A percentile compares a stretch with the other conserved stretches of the same genome.
Conservation (phyloP, 2,329 filamentous ascomycete species). For the Botrytis tulipae region DNA sequence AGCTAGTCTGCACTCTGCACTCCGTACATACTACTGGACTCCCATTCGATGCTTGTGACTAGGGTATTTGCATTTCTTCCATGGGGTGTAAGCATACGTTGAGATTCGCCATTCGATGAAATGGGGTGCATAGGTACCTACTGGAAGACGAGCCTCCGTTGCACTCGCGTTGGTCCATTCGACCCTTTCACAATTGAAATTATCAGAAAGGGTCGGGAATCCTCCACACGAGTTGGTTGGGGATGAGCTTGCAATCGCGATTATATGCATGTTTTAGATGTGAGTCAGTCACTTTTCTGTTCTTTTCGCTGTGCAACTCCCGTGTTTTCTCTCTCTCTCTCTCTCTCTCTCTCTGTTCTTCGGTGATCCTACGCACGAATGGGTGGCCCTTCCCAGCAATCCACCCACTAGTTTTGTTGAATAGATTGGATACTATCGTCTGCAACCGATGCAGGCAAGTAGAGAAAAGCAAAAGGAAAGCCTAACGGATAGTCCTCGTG, state of each 20-base stretch:
- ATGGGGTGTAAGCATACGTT: not conserved
- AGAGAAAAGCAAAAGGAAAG: not conserved
- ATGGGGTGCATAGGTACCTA: not conserved
- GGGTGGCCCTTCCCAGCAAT: not conserved
- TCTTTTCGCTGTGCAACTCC: constrained; percentile 1
- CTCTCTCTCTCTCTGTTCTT: not conserved
- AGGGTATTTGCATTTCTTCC: constrained; percentile 1
- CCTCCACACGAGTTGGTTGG: not conserved
- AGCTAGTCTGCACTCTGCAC: not conserved
- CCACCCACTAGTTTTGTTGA: not conserved
- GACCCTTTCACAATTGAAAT: not conserved
- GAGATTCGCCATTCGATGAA: not conserved
- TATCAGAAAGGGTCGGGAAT: not conserved
- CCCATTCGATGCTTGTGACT: not conserved
- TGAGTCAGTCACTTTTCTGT: not conserved
- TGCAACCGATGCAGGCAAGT: not conserved
- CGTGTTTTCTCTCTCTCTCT: not conserved
- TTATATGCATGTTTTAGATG: not conserved
- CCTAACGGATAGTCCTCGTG: not conserved
- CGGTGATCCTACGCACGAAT: not conserved
- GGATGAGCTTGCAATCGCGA: not conserved
- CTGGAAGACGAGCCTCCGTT: constrained; percentile 3
- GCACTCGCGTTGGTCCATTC: not conserved
- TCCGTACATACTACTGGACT: not conserved
- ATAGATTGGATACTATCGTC: not conserved